Evolutionary conservation across 495 filamentous ascomycete genomes (phyloP), one percentile per base, ranked within the genome.

Genomic region (Trichocladium uniseriatum): DNA sequence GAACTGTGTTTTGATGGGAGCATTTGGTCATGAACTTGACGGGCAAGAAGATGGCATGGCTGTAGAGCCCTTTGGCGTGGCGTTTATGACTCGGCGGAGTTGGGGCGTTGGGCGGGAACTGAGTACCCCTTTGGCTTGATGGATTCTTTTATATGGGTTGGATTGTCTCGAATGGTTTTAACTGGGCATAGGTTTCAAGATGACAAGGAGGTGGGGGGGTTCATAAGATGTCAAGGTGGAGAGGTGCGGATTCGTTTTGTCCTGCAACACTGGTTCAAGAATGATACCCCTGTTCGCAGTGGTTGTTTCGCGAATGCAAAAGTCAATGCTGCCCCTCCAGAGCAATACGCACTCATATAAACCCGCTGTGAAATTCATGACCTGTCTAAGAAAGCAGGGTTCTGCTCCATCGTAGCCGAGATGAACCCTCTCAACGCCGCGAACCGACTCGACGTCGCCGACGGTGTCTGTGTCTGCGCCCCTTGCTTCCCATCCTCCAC

Each of bases 381-480:
- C 49, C 62, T 60, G 8, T 28, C 35, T 41, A 58, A 48, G 62
- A 86, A 84, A 8, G 76, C 81, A 20, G 81, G 79, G 43, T 84
- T 84, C 58, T 81, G 79, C 58, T 87, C 82, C 81, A 85, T 82
- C 0, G 81, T 87, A 51, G 81, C 75, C 0, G 81, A 78, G 32
- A 89, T 84, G 48, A 85, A 85, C 27, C 68, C 76, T 45, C 82
- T 72, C 55, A 87, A 60, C 16, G 81, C 82, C 34, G 82, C 82
- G 82, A 81, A 87, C 34, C 81, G 69, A 62, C 67, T 78, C 34
- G 77, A 68, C 16, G 76, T 79, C 6, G 74, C 63, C 21, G 67
- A 62, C 22, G 62, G 37, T 29, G 28, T 51, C 49, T 32, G 51
- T 52, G 37, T 37, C 51, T 40, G 57, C 13, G 29, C 11, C 43